Percentiles rank a stretch among this genome's conserved stretches.
Conservation (phyloP, 306 rosid species). For the Malus domestica region DNA sequence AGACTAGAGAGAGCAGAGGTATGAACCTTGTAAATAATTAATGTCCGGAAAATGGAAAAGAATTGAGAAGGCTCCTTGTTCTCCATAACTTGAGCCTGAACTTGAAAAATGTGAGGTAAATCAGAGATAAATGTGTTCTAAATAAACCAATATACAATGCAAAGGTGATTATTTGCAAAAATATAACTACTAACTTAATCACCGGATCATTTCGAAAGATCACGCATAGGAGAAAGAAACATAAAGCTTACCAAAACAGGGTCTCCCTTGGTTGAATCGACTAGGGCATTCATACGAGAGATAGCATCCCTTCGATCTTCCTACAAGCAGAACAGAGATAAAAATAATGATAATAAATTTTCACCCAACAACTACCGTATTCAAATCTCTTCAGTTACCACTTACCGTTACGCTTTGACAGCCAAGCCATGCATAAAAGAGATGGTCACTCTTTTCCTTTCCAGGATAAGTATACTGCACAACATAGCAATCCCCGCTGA, state of each 20-base stretch:
- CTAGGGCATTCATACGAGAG: conserved; percentile 44
- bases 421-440: conserved; percentile 84
- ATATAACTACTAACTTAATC: neutral
- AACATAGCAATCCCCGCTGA: conserved; percentile 83
- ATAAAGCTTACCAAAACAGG: conserved; percentile 62
- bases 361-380: neutral
- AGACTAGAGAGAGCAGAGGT: conserved; percentile 1
- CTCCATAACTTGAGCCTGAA: conserved; percentile 72
- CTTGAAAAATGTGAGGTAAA: conserved; percentile 15
- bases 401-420: conserved; percentile 49
- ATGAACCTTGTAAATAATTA: conserved; percentile 70
- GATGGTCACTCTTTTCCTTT: conserved; percentile 65
- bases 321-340: conserved; percentile 33
- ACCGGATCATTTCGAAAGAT: neutral
- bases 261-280: conserved; percentile 46
- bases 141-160: neutral
- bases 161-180: neutral
- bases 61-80: conserved; percentile 80
- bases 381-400: neutral
- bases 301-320: conserved; percentile 61
- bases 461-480: conserved; percentile 64
- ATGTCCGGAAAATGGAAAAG: conserved; percentile 60
- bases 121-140: conserved; percentile 8
- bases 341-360: conserved; percentile 5
- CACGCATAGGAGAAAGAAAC: conserved; percentile 7